Base-by-base conservation (phyloP, 805 yeast species). In the Saccharomycopsis capsularis region DNA sequence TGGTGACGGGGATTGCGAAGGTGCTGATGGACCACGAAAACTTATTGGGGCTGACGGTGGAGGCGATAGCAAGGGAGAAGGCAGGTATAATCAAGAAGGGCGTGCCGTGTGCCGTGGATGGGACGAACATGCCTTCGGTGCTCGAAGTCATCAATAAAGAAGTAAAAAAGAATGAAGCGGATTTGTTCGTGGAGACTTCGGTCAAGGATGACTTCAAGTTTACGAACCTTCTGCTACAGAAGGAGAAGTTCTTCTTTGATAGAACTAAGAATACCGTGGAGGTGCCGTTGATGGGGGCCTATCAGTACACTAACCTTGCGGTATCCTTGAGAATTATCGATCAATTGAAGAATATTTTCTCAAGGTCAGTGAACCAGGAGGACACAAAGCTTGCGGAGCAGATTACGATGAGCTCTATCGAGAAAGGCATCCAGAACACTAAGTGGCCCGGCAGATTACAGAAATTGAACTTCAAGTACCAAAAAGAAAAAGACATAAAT, bases 371-470 rank as follows among this genome's bases (percentile, higher is more conserved):
- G n/a, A n/a, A n/a, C n/a, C n/a, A n/a, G n/a, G n/a, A n/a, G n/a
- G n/a, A n/a, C n/a, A 27, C 32, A 7, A 27, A 27, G 13, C 19
- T 13, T 6, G 58, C 58, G 1, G 22, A 59, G 1, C 46, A 56
- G 18, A 57, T 80, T 5, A 57, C 73, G 0, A 50, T 53, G 1
- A 61, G 61, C 0, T 55, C 64, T 1, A 67, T 85, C 0, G 55
- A 60, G 3, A 54, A 59, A 5, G 95, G 96, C 0, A 63, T 90
- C 0, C 44, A 57, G 1, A 46, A 56, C 0, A 81, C 89, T 0
- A 54, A 56, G 6, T 90, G 98, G 98, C 95, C 95, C 0, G 98
- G 97, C 1, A 68, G 99, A 52, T 66, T 93, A 46, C 96, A 93
- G 58, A 52, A 60, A 25, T 25, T 77, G 13, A 52, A 63, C 3